A percentile compares a stretch with the other conserved stretches of the same genome.
phyloP scores from a whole-genome alignment of 163 green algal species.

The Volvox carteri region DNA sequence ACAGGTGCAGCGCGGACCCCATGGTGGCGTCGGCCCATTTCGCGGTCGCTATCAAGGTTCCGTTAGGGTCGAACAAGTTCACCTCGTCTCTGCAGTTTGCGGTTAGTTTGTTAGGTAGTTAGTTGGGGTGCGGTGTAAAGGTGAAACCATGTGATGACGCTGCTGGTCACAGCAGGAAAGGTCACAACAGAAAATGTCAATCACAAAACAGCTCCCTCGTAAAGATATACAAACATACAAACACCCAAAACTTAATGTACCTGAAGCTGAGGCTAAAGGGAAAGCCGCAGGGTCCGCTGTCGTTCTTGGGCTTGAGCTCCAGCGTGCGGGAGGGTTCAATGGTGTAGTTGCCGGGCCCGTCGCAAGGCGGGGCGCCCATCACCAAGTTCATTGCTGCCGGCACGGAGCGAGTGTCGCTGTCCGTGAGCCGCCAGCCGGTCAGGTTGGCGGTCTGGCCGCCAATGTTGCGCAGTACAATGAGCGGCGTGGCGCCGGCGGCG shows the following conservation, averaged over 20 bases:
- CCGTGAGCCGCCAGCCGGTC: conserved; percentile 62
- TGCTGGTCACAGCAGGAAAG: too few species aligned
- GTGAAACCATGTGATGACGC: too few species aligned
- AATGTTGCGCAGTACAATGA: conserved; percentile 68
- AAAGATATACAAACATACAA: too few species aligned
- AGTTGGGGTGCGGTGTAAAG: too few species aligned
- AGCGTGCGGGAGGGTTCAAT: conserved; percentile 61
- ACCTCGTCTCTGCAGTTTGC: conserved; percentile 65
- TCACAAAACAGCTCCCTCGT: not conserved
- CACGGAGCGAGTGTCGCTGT: conserved; percentile 53
- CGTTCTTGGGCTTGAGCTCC: conserved; percentile 58
- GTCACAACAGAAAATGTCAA: too few species aligned
- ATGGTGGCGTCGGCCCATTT: conserved; percentile 58
- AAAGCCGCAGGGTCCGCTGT: conserved; percentile 71
- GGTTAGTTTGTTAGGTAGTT: too few species aligned
- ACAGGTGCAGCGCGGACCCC: conserved; percentile 50
- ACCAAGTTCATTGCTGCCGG: conserved; percentile 47
- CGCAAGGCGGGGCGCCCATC: conserved; percentile 48
- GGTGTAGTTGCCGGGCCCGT: conserved; percentile 62
- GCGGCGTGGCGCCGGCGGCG: not conserved
- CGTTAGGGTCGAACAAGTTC: conserved; percentile 64
- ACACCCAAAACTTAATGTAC: too few species aligned
- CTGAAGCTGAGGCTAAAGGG: conserved; percentile 70
- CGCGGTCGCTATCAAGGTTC: conserved; percentile 49
- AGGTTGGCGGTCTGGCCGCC: conserved; percentile 72